phyloP scores from a whole-genome alignment of 495 filamentous ascomycete genomes.

The Lepraria neglecta region DNA sequence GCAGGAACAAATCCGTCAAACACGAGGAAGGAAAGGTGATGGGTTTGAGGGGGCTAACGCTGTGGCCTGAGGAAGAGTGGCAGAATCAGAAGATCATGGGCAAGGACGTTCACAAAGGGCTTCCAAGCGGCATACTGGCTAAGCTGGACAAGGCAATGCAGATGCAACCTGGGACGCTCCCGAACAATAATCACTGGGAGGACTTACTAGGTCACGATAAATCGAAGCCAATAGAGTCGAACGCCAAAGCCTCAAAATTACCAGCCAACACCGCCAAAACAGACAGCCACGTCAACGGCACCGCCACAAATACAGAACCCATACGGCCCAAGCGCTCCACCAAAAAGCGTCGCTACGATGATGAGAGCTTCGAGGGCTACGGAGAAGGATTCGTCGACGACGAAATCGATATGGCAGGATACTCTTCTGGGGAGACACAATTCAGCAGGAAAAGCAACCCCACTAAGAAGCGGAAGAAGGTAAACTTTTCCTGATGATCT shows the following conservation, averaged over 20 bases:
- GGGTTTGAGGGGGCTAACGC: constrained; percentile 32
- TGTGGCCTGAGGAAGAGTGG: constrained; percentile 62
- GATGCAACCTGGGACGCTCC: constrained; percentile 50
- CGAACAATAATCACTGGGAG: constrained; percentile 54
- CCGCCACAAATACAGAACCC: constrained; percentile 30
- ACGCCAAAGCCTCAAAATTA: constrained; percentile 35
- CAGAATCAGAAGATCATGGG: constrained; percentile 55
- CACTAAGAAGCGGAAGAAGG: constrained; percentile 43
- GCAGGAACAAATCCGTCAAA: constrained; percentile 55
- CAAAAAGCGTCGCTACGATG: constrained; percentile 63
- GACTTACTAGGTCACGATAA: constrained; percentile 55
- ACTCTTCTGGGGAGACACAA: constrained; percentile 27
- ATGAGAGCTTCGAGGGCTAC: constrained; percentile 62
- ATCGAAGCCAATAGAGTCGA: constrained; percentile 32
- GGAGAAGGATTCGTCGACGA: constrained; percentile 51
- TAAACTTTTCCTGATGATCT: constrained; percentile 21
- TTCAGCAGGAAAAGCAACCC: constrained; percentile 23
- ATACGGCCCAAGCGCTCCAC: constrained; percentile 50
- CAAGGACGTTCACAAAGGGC: constrained; percentile 44
- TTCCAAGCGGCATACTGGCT: constrained; percentile 35
- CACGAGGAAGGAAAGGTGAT: constrained; percentile 35
- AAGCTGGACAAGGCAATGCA: constrained; percentile 51
- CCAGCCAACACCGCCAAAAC: constrained; percentile 32
- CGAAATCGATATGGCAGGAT: constrained; percentile 26
- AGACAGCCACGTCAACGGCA: constrained; percentile 32